Conservation (phyloP, 306 rosid species). For the Fragaria vesca region DNA sequence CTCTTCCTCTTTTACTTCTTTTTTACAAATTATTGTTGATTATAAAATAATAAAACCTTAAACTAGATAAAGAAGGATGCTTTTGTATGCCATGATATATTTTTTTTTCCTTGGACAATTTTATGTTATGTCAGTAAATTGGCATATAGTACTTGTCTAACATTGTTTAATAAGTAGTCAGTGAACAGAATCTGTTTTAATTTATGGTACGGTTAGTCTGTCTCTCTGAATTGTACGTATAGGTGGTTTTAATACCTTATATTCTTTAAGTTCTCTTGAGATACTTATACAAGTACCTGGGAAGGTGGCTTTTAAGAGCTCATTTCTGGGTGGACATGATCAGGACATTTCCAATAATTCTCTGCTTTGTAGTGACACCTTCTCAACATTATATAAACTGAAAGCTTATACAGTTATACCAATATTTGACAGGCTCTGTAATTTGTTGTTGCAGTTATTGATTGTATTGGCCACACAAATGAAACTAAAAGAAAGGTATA, state of each 20-base stretch:
- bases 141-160: background rate
- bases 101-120: too few relatives aligned
- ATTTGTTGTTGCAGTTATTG: constrained; percentile 65
- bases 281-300: background rate
- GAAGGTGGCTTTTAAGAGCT: background rate
- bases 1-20: background rate
- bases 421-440: background rate
- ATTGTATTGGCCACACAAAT: constrained; percentile 56
- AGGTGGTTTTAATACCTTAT: background rate
- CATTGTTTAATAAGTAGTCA: too few relatives aligned
- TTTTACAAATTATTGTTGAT: background rate
- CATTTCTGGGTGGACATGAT: background rate
- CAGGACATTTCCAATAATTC: background rate
- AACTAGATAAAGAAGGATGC: background rate
- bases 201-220: background rate
- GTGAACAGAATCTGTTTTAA: background rate
- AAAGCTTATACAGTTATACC: background rate
- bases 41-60: background rate
- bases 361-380: background rate
- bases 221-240: background rate
- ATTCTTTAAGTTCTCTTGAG: background rate
- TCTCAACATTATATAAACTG: background rate
- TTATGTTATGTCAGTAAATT: too few relatives aligned
- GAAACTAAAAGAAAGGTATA: constrained; percentile 49
- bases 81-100: background rate